Evolutionary conservation across 257 asterid genomes (phyloP).

Genomic region (Penstemon newberryi): DNA sequence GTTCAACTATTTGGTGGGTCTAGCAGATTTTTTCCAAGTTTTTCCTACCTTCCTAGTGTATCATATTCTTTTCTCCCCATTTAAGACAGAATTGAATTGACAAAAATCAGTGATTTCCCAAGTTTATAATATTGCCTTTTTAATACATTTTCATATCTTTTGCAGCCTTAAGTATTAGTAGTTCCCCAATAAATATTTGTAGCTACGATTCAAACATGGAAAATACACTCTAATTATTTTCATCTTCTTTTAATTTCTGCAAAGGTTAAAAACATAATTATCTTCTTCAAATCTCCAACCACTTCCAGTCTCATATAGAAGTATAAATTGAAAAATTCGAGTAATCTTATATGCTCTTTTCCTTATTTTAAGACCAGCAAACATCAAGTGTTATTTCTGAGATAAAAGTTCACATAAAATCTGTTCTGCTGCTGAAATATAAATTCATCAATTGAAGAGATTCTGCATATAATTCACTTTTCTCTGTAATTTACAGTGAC

Average conservation of each 20-base stretch:
- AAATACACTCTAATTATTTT: neutral
- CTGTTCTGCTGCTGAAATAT: neutral
- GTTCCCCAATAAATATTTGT: no score
- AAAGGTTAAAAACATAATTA: neutral
- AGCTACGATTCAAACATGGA: neutral
- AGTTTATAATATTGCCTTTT: neutral
- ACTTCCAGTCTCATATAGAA: neutral
- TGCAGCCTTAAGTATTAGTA: neutral
- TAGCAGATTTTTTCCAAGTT: neutral
- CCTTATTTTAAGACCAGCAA: neutral
- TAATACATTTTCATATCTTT: neutral
- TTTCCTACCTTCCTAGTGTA: neutral
- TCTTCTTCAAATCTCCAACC: constrained; percentile 3
- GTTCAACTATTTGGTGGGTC: constrained; percentile 1
- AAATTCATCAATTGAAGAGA: neutral
- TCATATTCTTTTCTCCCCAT: neutral
- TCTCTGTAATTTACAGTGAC: constrained; percentile 1
- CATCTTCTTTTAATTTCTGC: neutral
- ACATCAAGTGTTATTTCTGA: neutral
- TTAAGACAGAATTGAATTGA: neutral
- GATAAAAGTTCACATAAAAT: neutral
- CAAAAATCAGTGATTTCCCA: no score
- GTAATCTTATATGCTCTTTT: neutral
- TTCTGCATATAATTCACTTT: neutral
- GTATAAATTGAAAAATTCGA: neutral